Base-by-base conservation (phyloP, 352 stramenopile genomes). In the Phytophthora capsici region DNA sequence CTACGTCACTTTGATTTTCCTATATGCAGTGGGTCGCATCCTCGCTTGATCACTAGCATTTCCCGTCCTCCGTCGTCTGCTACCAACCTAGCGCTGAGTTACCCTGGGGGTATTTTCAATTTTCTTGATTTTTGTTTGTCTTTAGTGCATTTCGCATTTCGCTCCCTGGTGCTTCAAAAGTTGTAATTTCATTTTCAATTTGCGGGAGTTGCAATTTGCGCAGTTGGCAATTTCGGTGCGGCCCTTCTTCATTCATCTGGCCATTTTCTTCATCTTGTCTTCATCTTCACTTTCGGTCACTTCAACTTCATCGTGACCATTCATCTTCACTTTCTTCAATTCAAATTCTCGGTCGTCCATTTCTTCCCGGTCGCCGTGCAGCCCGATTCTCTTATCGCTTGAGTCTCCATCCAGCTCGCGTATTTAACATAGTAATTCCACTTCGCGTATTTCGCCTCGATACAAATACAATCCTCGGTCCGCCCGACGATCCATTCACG, bases 151-250 rank as follows among this genome's bases (percentile, higher is more conserved):
- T 71, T 66, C 50, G 56, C 61, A 60, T 75, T 75, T 75, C 45
- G 63, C 66, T 63, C 54, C 44, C 56, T 64, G 16, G 50, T 59
- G 55, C 69, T 75, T 75, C 66, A 75, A 78, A 78, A 73, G 66
- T 73, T 75, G 62, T 75, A 73, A 75, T 78, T 78, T 67, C 63
- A 69, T 63, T 75, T 66, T 69, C 63, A 68, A 70, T 70, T 78
- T 60, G 23, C 49, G 36, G 45, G 23, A 55, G 19, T 40, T 50
- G 69, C 64, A 71, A 71, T 71, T 71, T 62, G 69, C 48, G 55
- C 41, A 72, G 32, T 75, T 72, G 69, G 60, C 70, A 72, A 73
- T 75, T 75, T 75, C 57, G 41, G 45, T 49, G 56, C 38, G 48
- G 49, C 53, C 57, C 49, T 67, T 51, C 50, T 74, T 73, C 69